These are phyloP conservation scores for Amorphotheca resinae DNA, from an alignment of 495 filamentous ascomycete genomes.

Conservation along the genomic window DNA sequence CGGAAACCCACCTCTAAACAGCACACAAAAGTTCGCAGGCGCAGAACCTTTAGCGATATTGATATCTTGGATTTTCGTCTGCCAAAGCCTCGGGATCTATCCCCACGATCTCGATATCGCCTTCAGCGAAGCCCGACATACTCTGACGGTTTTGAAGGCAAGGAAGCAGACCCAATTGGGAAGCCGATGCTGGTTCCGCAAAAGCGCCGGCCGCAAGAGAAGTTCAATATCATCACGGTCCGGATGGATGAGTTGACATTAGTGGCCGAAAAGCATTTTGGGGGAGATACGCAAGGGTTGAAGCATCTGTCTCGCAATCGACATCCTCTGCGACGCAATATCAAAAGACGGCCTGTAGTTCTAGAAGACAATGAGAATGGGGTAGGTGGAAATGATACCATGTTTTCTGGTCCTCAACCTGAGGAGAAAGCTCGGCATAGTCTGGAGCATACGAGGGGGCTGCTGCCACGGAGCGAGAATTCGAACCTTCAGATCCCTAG, in stretches of 20 bases:
- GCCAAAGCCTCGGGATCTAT: background rate
- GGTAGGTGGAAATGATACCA: background rate
- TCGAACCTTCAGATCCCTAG: too few relatives aligned
- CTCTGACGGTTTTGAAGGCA: conserved; percentile 18
- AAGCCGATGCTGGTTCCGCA: conserved; percentile 3
- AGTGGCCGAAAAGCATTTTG: conserved; percentile 4
- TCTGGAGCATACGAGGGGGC: background rate
- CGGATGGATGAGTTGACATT: conserved; percentile 5
- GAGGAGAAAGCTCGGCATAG: background rate
- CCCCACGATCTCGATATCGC: background rate
- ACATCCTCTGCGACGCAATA: background rate
- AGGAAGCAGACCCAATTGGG: conserved; percentile 10
- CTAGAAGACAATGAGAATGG: background rate
- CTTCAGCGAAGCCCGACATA: background rate
- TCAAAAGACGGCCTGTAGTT: background rate
- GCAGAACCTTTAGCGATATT: conserved; percentile 1
- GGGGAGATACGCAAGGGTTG: background rate
- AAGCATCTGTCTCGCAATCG: too few relatives aligned
- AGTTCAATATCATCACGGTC: background rate
- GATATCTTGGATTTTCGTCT: conserved; percentile 6
- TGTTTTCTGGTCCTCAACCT: background rate
- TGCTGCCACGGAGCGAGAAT: background rate
- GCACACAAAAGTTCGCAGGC: background rate
- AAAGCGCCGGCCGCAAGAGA: background rate
- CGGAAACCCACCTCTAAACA: background rate